phyloP scores from a whole-genome alignment of 2,329 filamentous ascomycete species.

The Rhexocercosporidium sp. region DNA sequence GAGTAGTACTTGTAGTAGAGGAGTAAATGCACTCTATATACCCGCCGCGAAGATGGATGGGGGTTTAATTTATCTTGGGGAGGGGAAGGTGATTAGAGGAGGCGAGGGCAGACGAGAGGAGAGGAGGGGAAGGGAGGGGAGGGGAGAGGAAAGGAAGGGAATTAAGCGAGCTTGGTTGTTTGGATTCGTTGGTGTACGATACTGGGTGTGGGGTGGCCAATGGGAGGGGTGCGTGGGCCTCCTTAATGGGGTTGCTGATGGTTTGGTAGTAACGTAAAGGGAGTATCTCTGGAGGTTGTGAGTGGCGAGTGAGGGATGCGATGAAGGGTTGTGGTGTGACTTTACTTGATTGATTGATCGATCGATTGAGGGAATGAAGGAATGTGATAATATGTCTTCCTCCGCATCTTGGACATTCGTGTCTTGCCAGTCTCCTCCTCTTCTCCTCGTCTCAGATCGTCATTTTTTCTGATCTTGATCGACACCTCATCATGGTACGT shows the following conservation, averaged over 20 bases:
- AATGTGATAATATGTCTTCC: slow-evolving; percentile 3
- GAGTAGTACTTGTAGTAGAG: too few relatives aligned
- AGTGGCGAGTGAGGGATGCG: not conserved
- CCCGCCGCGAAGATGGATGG: not conserved
- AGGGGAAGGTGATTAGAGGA: not conserved
- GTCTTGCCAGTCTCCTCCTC: not conserved
- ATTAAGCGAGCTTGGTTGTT: not conserved
- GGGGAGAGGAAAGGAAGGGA: not conserved
- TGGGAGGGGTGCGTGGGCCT: not conserved
- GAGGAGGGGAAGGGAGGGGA: not conserved
- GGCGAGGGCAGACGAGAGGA: not conserved
- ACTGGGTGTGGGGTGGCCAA: not conserved
- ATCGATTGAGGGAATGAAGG: too few relatives aligned
- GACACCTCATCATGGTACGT: too few relatives aligned
- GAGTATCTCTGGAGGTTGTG: not conserved
- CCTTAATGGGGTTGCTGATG: not conserved
- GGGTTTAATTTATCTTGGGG: slow-evolving; percentile 4
- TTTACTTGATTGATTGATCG: slow-evolving; percentile 4
- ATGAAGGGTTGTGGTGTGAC: not conserved
- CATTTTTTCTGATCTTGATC: not conserved
- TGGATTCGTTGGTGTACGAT: too few relatives aligned
- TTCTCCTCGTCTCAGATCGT: not conserved
- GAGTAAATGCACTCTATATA: not conserved
- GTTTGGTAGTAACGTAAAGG: too few relatives aligned
- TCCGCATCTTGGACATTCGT: not conserved